These are phyloP conservation scores for Podila verticillata DNA, from an alignment of 192 early-diverging fungal genomes.

Conservation along the genomic window DNA sequence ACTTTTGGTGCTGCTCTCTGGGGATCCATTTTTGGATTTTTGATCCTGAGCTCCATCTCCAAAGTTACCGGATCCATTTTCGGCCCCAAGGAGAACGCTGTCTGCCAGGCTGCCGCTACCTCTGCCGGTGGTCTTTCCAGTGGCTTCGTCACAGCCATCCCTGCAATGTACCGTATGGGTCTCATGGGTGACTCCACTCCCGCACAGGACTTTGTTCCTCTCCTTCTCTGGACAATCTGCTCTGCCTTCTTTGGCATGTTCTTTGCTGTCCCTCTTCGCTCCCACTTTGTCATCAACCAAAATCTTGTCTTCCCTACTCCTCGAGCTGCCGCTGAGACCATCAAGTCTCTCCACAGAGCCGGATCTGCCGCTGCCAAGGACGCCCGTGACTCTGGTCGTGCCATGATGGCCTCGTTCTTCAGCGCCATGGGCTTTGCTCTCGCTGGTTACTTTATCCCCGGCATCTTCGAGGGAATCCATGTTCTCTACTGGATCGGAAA, in stretches of 20 bases:
- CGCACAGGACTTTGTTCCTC: slow-evolving; percentile 57
- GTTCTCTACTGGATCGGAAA: slow-evolving; percentile 63
- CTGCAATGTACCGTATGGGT: slow-evolving; percentile 74
- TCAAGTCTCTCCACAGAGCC: slow-evolving; percentile 63
- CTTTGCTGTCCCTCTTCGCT: slow-evolving; percentile 74
- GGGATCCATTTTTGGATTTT: slow-evolving; percentile 67
- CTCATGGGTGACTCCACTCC: slow-evolving; percentile 58
- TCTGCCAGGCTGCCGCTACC: slow-evolving; percentile 75
- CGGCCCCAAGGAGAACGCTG: slow-evolving; percentile 75
- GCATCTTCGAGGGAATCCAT: slow-evolving; percentile 47
- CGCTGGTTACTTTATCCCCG: slow-evolving; percentile 60
- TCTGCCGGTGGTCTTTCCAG: slow-evolving; percentile 71
- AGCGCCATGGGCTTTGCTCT: slow-evolving; percentile 57
- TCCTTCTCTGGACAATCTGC: slow-evolving; percentile 65
- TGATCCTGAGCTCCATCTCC: slow-evolving; percentile 67
- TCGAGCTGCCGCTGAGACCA: slow-evolving; percentile 71
- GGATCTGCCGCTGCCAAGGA: slow-evolving; percentile 57
- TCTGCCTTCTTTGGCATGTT: slow-evolving; percentile 77
- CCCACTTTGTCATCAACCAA: slow-evolving; percentile 74
- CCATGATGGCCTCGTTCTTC: slow-evolving; percentile 58
- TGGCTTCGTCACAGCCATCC: slow-evolving; percentile 72
- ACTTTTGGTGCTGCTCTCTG: slow-evolving; percentile 66
- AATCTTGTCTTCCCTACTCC: slow-evolving; percentile 75
- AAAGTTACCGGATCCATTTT: slow-evolving; percentile 63
- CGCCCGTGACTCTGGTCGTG: slow-evolving; percentile 60